Evolutionary conservation across 345 rosid species (phyloP).

Genomic region (Odontarrhena argentea): DNA sequence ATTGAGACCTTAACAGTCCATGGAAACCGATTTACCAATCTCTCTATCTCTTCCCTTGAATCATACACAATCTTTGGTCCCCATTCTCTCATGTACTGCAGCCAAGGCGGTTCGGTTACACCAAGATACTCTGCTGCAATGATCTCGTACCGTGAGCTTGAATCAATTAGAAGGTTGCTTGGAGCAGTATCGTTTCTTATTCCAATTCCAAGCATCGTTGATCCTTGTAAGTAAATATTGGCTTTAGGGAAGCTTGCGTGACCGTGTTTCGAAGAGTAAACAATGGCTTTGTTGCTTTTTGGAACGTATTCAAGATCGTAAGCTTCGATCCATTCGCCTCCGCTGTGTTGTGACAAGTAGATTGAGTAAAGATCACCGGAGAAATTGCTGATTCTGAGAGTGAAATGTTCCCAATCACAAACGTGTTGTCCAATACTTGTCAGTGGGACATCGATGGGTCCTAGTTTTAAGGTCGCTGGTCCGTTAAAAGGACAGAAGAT

Average conservation of each 20-base stretch:
- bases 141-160: constrained; percentile 65
- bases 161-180: constrained; percentile 55
- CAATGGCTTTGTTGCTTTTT: constrained; percentile 58
- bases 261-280: constrained; percentile 70
- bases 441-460: constrained; percentile 50
- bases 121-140: constrained; percentile 76
- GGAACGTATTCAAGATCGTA: constrained; percentile 64
- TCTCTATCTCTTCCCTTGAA: constrained; percentile 62
- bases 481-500: constrained; percentile 89
- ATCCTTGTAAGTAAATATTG: constrained; percentile 73
- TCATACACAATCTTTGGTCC: constrained; percentile 69
- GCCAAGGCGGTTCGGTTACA: constrained; percentile 71
- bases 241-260: constrained; percentile 83
- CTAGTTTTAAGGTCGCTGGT: constrained; percentile 74
- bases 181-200: constrained; percentile 68
- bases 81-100: constrained; percentile 88
- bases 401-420: constrained; percentile 95
- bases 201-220: constrained; percentile 63
- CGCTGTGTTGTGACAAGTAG: constrained; percentile 92
- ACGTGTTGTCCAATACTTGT: constrained; percentile 78
- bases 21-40: constrained; percentile 53
- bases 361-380: constrained; percentile 70
- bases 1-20: constrained; percentile 42
- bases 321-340: constrained; percentile 80
- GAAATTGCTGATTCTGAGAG: constrained; percentile 83